phyloP scores from a whole-genome alignment of 192 early-diverging fungal genomes.

The Chytriomyces confervae region DNA sequence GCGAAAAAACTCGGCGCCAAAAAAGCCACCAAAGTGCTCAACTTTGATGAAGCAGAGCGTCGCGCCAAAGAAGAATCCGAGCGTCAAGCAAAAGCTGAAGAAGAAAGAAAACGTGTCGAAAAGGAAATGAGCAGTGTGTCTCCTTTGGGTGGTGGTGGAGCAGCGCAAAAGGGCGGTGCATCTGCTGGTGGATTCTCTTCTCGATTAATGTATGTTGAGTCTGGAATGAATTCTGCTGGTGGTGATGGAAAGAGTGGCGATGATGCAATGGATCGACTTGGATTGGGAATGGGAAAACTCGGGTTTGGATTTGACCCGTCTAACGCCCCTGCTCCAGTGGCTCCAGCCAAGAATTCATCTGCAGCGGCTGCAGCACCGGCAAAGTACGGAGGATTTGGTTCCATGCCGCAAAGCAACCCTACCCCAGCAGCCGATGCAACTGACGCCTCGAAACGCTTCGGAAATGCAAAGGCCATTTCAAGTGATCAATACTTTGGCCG shows the following conservation, averaged over 20 bases:
- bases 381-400: background rate
- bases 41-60: constrained; percentile 92
- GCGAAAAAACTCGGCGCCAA: constrained; percentile 87
- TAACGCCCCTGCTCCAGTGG: background rate
- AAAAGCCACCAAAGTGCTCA: constrained; percentile 76
- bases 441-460: constrained; percentile 80
- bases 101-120: constrained; percentile 36
- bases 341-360: background rate
- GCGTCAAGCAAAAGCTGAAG: constrained; percentile 58
- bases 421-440: constrained; percentile 39
- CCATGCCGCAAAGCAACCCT: constrained; percentile 12
- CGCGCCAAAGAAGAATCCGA: constrained; percentile 86
- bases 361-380: constrained; percentile 59
- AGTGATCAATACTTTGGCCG: constrained; percentile 94
- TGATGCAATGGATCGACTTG: constrained; percentile 19
- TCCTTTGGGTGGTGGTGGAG: constrained; percentile 18
- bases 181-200: constrained; percentile 37
- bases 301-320: constrained; percentile 44
- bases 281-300: constrained; percentile 33
- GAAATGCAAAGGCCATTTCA: constrained; percentile 83
- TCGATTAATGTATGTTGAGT: constrained; percentile 56
- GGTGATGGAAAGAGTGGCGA: constrained; percentile 29
- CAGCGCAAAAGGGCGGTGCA: background rate
- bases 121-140: constrained; percentile 40
- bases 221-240: constrained; percentile 16